Evolutionary conservation across 441 rosid species (phyloP).

Genomic region (Biscutella auriculata): DNA sequence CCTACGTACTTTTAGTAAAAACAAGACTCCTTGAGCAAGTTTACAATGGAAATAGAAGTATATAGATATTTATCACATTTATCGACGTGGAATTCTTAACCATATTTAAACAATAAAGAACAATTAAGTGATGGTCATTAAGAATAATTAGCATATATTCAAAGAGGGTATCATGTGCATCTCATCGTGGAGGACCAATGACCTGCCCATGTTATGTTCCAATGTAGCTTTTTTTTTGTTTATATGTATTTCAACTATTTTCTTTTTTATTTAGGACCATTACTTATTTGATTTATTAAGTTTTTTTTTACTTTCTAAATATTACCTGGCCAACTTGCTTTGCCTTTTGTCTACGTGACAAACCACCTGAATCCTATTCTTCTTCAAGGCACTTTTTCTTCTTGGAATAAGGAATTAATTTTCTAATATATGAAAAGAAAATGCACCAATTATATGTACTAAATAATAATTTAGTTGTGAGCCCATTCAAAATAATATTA

Average conservation of each 20-base stretch:
- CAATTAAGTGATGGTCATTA: slow-evolving; percentile 9
- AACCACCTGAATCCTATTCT: slow-evolving; percentile 24
- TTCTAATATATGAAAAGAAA: too few relatives aligned
- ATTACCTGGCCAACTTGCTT: slow-evolving; percentile 4
- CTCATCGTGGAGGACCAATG: slow-evolving; percentile 29
- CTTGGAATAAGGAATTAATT: slow-evolving; percentile 5
- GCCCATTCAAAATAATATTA: too few relatives aligned
- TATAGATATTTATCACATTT: too few relatives aligned
- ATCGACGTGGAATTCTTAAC: neutral
- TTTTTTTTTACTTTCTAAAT: neutral
- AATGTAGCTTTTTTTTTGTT: neutral
- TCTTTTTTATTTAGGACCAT: neutral
- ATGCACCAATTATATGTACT: too few relatives aligned
- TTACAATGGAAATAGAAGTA: too few relatives aligned
- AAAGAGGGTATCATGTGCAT: slow-evolving; percentile 30
- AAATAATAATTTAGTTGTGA: too few relatives aligned
- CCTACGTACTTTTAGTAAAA: too few relatives aligned
- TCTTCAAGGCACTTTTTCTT: slow-evolving; percentile 11
- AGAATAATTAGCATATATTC: slow-evolving; percentile 16
- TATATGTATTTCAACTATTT: neutral
- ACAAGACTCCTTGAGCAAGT: too few relatives aligned
- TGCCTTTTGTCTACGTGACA: slow-evolving; percentile 9
- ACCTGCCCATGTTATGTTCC: slow-evolving; percentile 25
- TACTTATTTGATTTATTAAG: neutral
- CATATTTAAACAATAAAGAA: neutral